Evolutionary conservation across 2,329 filamentous ascomycete genomes (phyloP).

Genomic region (Davidsoniella eucalypti): DNA sequence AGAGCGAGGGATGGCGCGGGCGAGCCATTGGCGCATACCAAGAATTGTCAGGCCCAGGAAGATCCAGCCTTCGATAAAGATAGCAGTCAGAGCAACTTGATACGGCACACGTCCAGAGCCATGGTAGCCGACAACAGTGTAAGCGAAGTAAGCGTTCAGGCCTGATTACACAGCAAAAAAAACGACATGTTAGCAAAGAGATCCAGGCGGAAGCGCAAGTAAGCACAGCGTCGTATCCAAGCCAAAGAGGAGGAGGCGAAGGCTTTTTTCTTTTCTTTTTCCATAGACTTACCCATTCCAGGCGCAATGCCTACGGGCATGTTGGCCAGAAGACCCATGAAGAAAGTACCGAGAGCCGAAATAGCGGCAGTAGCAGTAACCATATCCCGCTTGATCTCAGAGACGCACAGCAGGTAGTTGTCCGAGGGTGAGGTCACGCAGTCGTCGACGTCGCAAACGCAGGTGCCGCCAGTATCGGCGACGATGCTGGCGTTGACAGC

Average conservation of each 20-base stretch:
- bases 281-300: constrained; percentile 24
- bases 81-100: constrained; percentile 61
- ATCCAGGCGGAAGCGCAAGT: neutral
- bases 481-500: constrained; percentile 37
- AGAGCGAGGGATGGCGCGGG: constrained; percentile 62
- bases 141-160: constrained; percentile 75
- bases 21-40: constrained; percentile 77
- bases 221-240: too few relatives aligned
- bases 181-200: constrained; percentile 7
- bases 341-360: constrained; percentile 61
- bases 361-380: constrained; percentile 78
- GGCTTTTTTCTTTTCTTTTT: too few relatives aligned
- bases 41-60: constrained; percentile 67
- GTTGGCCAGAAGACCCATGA: constrained; percentile 70
- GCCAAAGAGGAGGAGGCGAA: too few relatives aligned
- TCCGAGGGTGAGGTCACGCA: constrained; percentile 18
- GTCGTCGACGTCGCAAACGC: constrained; percentile 37
- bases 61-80: constrained; percentile 77
- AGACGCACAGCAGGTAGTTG: constrained; percentile 43
- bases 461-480: constrained; percentile 56
- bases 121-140: constrained; percentile 57
- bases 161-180: constrained; percentile 20
- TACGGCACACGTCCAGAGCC: constrained; percentile 61
- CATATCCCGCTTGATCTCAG: constrained; percentile 55
- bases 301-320: constrained; percentile 31